Evolutionary conservation across 2,329 filamentous ascomycete species (phyloP).

Genomic region (Colletotrichum limetticola): DNA sequence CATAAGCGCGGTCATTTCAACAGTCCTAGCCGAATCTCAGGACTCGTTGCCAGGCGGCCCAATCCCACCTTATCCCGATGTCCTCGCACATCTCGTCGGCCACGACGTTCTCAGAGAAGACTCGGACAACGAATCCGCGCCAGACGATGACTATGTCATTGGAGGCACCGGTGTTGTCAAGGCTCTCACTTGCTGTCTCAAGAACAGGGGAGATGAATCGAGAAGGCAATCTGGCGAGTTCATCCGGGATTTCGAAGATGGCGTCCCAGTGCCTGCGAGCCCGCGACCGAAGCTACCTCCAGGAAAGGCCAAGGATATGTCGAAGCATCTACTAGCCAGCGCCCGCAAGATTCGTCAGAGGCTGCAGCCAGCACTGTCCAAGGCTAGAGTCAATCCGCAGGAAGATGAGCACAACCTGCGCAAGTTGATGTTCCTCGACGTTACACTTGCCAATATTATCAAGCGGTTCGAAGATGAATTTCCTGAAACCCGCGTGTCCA

Average conservation of each 20-base stretch:
- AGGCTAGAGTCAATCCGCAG: slow-evolving; percentile 73
- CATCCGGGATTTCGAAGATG: slow-evolving; percentile 62
- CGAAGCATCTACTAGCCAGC: slow-evolving; percentile 86
- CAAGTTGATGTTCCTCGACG: slow-evolving; percentile 87
- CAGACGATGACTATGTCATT: slow-evolving; percentile 95
- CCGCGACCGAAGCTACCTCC: slow-evolving; percentile 49
- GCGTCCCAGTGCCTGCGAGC: slow-evolving; percentile 52
- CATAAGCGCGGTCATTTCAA: slow-evolving; percentile 54
- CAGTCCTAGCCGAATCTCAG: slow-evolving; percentile 53
- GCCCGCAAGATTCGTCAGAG: slow-evolving; percentile 89
- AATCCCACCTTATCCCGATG: slow-evolving; percentile 74
- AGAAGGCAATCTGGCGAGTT: slow-evolving; percentile 64
- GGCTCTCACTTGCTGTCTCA: slow-evolving; percentile 88
- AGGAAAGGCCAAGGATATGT: slow-evolving; percentile 88
- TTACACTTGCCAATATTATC: slow-evolving; percentile 91
- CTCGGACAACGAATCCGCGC: slow-evolving; percentile 74
- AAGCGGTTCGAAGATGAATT: slow-evolving; percentile 96
- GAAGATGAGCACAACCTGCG: slow-evolving; percentile 81
- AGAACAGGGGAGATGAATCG: slow-evolving; percentile 78
- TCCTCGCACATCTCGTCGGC: slow-evolving; percentile 88
- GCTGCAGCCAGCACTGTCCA: slow-evolving; percentile 84
- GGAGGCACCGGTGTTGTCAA: slow-evolving; percentile 96
- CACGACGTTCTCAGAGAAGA: slow-evolving; percentile 66
- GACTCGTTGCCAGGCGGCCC: slow-evolving; percentile 39
- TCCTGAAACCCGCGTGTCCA: slow-evolving; percentile 78